Evolutionary conservation across 2,329 filamentous ascomycete genomes (phyloP).

Genomic region (Phoma sp.): DNA sequence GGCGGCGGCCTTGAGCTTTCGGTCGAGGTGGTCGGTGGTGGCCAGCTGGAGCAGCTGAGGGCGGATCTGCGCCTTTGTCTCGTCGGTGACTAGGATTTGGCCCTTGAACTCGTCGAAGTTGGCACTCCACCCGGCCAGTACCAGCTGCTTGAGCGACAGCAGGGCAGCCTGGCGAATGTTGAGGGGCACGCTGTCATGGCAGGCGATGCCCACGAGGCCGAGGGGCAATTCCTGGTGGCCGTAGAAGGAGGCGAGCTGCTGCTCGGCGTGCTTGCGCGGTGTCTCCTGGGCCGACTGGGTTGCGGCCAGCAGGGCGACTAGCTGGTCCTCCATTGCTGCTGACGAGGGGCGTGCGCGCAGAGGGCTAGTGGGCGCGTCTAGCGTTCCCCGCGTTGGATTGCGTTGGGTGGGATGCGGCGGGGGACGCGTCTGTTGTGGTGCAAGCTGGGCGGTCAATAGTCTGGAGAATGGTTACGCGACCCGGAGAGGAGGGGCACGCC

Average conservation of each 20-base stretch:
- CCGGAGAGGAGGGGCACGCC: constrained; percentile 37
- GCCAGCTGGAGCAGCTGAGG: constrained; percentile 78
- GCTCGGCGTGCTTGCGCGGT: constrained; percentile 85
- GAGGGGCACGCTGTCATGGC: constrained; percentile 74
- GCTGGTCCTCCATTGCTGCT: constrained; percentile 82
- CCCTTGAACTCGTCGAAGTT: constrained; percentile 75
- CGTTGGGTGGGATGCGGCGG: constrained; percentile 12
- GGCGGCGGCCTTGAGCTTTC: constrained; percentile 87
- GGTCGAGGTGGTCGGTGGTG: constrained; percentile 74
- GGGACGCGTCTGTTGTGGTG: constrained; percentile 35
- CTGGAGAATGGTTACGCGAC: constrained; percentile 30
- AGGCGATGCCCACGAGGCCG: constrained; percentile 80
- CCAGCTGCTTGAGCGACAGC: constrained; percentile 80
- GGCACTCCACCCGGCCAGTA: constrained; percentile 83
- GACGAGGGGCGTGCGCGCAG: constrained; percentile 33
- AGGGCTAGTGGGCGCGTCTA: constrained; percentile 39
- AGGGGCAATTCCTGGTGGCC: constrained; percentile 75
- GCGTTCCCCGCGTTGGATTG: constrained; percentile 29
- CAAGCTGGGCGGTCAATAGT: constrained; percentile 22
- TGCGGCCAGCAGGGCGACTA: constrained; percentile 85
- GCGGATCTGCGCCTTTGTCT: constrained; percentile 76
- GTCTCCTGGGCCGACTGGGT: constrained; percentile 80
- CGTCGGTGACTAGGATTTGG: constrained; percentile 73
- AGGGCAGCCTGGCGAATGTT: constrained; percentile 85
- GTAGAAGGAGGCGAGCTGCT: constrained; percentile 77